Evolutionary conservation across 1,284 basidiomycete genomes (phyloP).

Genomic region (Chalciporus sp.): DNA sequence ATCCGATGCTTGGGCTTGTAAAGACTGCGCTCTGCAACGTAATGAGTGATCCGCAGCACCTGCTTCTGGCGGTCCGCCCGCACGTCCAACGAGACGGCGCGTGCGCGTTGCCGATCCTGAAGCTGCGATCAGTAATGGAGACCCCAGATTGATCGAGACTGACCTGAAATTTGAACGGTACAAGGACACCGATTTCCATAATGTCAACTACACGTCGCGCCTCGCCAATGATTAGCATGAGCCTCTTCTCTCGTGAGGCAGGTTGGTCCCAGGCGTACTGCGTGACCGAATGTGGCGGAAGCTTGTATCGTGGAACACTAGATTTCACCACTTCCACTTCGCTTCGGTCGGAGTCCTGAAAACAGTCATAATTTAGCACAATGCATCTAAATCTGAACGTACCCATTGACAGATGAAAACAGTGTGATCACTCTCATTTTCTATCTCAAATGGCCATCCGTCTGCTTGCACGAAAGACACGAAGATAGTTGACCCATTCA

Average conservation of each 20-base stretch:
- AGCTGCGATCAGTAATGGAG: constrained; percentile 6
- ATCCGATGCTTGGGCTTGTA: constrained; percentile 80
- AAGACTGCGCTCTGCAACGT: constrained; percentile 83
- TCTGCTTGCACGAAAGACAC: constrained; percentile 74
- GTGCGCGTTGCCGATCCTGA: constrained; percentile 55
- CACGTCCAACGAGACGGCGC: constrained; percentile 88
- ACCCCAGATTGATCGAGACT: constrained; percentile 28
- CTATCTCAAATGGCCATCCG: constrained; percentile 89
- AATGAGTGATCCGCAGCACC: constrained; percentile 86
- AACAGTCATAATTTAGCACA: constrained; percentile 7
- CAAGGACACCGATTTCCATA: constrained; percentile 93
- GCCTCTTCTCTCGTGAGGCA: constrained; percentile 81
- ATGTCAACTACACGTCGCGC: constrained; percentile 83
- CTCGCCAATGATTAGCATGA: constrained; percentile 70
- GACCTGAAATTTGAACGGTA: constrained; percentile 88
- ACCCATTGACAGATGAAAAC: constrained; percentile 82
- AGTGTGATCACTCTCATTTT: constrained; percentile 84
- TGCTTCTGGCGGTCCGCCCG: constrained; percentile 90
- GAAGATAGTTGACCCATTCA: constrained; percentile 91
- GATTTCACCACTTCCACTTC: constrained; percentile 40
- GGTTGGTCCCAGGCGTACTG: constrained; percentile 97
- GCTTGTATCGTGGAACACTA: constrained; percentile 48
- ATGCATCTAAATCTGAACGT: constrained; percentile 18
- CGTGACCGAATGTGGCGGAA: constrained; percentile 59
- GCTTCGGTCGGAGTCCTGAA: constrained; percentile 53